Evolutionary conservation across 2,329 filamentous ascomycete species (phyloP), one percentile per base, ranked within the genome.

Genomic region (Curvularia lunata): DNA sequence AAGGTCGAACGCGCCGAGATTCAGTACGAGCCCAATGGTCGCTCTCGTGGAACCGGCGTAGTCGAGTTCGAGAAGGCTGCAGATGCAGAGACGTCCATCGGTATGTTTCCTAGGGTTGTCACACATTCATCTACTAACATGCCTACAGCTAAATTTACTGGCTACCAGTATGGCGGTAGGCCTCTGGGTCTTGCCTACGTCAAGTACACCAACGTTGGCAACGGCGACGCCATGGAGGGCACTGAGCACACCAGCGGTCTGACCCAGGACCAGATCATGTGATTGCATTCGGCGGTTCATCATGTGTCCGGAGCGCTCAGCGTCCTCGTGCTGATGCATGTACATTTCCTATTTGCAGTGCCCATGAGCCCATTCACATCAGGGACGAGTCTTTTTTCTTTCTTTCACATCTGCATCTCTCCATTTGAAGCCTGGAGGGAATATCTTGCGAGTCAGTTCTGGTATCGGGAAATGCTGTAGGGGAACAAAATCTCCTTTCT

Each of bases 231-330:
- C 67, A 97, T 97, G 92, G 93, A 97, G 66, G 91, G 88, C 32
- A 88, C 92, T 62, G 86, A 91, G 64, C 86, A 80, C 38, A 81
- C 83, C 25, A 78, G 83, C 49, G 90, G 89, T 60, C 80, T 96
- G 74, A 96, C 92, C n/a, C 95, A 98, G 79, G 94, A 98, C 75
- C 93, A 98, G 82, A 97, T 98, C 80, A 97, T 98, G 93, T 98
- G 81, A 64, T 32, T 27, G 41, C 37, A 13, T 51, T 51, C 21
- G 21, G 32, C 40, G 34, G 9, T 48, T 37, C 43, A 46, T 32
- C 48, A 48, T 56, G 48, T 42, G 38, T 56, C 47, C 53, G 47
- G 54, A 42, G 34, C 23, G 46, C 38, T 41, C 52, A 54, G 49
- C 46, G n/a, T 49, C 52, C 48, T 40, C 37, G 21, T 47, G 53